These are phyloP conservation scores for Metarhizium rileyi DNA, from an alignment of 2,329 filamentous ascomycete species.

Conservation along the genomic window DNA sequence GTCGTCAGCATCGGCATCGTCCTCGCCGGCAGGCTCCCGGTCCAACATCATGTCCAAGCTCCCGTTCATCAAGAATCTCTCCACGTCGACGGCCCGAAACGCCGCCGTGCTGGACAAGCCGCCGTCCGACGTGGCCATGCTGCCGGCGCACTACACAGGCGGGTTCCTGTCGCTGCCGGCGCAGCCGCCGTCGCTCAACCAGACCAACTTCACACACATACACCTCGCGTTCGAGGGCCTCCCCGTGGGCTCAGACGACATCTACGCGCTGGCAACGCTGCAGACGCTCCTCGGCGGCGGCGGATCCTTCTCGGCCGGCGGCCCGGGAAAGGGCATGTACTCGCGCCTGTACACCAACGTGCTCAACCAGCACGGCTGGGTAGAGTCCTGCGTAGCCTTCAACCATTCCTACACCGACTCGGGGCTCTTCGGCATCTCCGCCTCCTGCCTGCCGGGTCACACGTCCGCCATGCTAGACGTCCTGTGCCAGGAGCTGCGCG, in stretches of 20 bases:
- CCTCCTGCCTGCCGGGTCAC: slow-evolving; percentile 70
- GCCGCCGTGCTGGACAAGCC: slow-evolving; percentile 43
- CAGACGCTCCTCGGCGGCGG: slow-evolving; percentile 94
- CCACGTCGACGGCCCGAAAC: slow-evolving; percentile 58
- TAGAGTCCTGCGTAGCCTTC: slow-evolving; percentile 90
- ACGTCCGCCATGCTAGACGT: slow-evolving; percentile 83
- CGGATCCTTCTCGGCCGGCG: slow-evolving; percentile 92
- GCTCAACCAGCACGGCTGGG: slow-evolving; percentile 94
- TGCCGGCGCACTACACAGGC: slow-evolving; percentile 78
- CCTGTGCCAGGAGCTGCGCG: slow-evolving; percentile 82
- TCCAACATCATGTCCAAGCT: slow-evolving; percentile 70
- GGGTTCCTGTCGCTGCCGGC: slow-evolving; percentile 81
- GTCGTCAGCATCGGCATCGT: slow-evolving; percentile 38
- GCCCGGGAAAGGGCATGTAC: slow-evolving; percentile 98
- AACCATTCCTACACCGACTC: slow-evolving; percentile 97
- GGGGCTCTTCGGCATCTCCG: slow-evolving; percentile 88
- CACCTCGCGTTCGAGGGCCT: slow-evolving; percentile 94
- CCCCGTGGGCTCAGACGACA: slow-evolving; percentile 81
- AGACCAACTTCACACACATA: slow-evolving; percentile 80
- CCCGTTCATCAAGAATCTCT: slow-evolving; percentile 83
- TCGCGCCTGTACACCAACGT: slow-evolving; percentile 95
- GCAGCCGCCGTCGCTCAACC: slow-evolving; percentile 67
- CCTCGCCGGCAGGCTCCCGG: slow-evolving; percentile 31
- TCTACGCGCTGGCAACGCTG: slow-evolving; percentile 90
- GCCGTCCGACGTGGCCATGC: slow-evolving; percentile 21